Conservation (phyloP, 768 basidiomycete species). For the Favolaschia claudopus region DNA sequence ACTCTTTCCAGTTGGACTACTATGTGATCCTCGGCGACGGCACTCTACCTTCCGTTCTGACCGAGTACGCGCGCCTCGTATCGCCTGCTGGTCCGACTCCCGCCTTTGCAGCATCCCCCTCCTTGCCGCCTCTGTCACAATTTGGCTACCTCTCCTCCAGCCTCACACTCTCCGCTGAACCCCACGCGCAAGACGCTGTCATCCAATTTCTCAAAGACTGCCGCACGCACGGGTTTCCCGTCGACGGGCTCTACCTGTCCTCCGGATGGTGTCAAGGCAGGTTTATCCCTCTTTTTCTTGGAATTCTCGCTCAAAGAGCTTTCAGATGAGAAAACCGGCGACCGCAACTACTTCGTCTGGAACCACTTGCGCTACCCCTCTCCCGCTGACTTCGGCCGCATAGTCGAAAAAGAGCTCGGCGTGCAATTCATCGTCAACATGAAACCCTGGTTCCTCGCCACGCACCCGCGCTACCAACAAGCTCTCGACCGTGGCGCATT, state of each 20-base stretch:
- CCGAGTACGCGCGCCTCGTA: slow-evolving; percentile 28
- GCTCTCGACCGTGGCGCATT: slow-evolving; percentile 16
- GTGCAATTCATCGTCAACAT: slow-evolving; percentile 28
- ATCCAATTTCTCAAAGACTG: slow-evolving; percentile 27
- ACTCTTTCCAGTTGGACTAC: slow-evolving; percentile 14
- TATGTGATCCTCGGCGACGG: slow-evolving; percentile 28
- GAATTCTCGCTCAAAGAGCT: not conserved
- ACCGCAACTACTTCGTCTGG: slow-evolving; percentile 30
- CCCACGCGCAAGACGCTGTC: slow-evolving; percentile 24
- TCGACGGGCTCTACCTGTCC: slow-evolving; percentile 28
- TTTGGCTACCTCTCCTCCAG: slow-evolving; percentile 29
- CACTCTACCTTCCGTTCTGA: slow-evolving; percentile 24
- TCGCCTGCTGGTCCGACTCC: slow-evolving; percentile 8
- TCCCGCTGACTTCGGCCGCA: slow-evolving; percentile 23
- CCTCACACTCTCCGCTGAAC: slow-evolving; percentile 22
- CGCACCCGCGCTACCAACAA: slow-evolving; percentile 15
- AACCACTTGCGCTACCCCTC: slow-evolving; percentile 27
- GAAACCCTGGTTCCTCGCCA: slow-evolving; percentile 25
- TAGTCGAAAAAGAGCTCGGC: slow-evolving; percentile 25
- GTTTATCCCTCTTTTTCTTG: not conserved
- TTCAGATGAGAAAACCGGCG: slow-evolving; percentile 20
- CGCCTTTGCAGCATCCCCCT: slow-evolving; percentile 22
- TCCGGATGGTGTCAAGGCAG: slow-evolving; percentile 26
- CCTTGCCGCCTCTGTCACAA: slow-evolving; percentile 27
- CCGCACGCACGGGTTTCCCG: slow-evolving; percentile 25